Evolutionary conservation across 2,329 filamentous ascomycete species (phyloP).

Genomic region (Lecanicillium sp.): DNA sequence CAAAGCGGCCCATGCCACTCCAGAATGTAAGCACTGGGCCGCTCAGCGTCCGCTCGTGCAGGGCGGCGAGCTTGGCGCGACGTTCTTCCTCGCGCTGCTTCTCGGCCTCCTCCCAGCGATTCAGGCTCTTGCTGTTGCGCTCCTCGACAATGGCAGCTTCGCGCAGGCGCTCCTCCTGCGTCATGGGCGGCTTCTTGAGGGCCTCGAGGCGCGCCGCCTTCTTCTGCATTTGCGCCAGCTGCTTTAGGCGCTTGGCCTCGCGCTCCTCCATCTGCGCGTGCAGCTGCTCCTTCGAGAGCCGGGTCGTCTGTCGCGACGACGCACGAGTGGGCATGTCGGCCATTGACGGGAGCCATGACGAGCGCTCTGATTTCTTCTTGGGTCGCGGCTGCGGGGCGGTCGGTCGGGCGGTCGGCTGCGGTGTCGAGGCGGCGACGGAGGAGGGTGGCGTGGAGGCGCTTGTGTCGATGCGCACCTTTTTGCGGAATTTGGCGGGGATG

Average conservation of each 20-base stretch:
- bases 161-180: conserved; percentile 76
- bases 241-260: conserved; percentile 63
- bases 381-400: conserved; percentile 38
- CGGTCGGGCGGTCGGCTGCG: conserved; percentile 27
- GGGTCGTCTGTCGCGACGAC: conserved; percentile 52
- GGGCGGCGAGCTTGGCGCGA: conserved; percentile 73
- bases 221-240: conserved; percentile 61
- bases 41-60: conserved; percentile 79
- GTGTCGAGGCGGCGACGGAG: conserved; percentile 26
- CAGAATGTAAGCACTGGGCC: conserved; percentile 88
- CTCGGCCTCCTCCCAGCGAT: conserved; percentile 90
- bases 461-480: conserved; percentile 68
- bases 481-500: conserved; percentile 63
- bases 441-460: conserved; percentile 24
- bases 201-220: conserved; percentile 66
- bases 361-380: conserved; percentile 55
- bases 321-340: conserved; percentile 53
- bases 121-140: conserved; percentile 82
- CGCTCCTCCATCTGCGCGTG: conserved; percentile 69
- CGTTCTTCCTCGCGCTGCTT: conserved; percentile 81
- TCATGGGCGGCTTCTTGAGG: conserved; percentile 73
- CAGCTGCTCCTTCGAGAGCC: conserved; percentile 54
- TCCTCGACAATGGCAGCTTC: conserved; percentile 81
- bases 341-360: conserved; percentile 51
- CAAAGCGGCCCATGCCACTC: conserved; percentile 84